Conservation (phyloP, 2,329 filamentous ascomycete species). For the Chrysosporium queenslandicum region DNA sequence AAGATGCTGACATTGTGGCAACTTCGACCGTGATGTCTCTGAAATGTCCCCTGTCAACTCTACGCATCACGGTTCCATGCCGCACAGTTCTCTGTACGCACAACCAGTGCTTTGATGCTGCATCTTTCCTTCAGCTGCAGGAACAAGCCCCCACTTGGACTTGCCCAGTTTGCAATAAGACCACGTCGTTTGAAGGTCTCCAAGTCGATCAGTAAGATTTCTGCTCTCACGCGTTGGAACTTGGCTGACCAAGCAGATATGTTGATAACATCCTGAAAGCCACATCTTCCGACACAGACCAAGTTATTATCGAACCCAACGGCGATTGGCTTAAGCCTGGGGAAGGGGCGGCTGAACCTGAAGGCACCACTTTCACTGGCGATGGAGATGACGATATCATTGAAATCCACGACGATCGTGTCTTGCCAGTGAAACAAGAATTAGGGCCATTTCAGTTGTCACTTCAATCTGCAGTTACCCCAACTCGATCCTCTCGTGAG, state of each 20-base stretch:
- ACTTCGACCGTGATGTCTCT: conserved; percentile 82
- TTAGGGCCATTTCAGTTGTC: conserved; percentile 22
- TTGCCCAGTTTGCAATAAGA: conserved; percentile 88
- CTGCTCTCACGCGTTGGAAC: neutral
- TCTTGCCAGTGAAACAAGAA: conserved; percentile 32
- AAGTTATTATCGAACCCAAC: conserved; percentile 81
- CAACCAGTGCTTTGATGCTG: conserved; percentile 89
- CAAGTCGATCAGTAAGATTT: conserved; percentile 70
- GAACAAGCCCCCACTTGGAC: conserved; percentile 94
- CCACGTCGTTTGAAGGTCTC: conserved; percentile 67
- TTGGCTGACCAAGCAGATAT: conserved; percentile 47
- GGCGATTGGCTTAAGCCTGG: conserved; percentile 59
- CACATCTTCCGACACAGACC: conserved; percentile 61
- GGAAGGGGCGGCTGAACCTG: conserved; percentile 29
- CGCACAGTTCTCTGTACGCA: conserved; percentile 73
- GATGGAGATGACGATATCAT: conserved; percentile 44
- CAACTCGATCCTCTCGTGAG: conserved; percentile 29
- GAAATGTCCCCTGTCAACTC: conserved; percentile 83
- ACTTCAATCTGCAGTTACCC: conserved; percentile 19
- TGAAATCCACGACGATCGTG: conserved; percentile 37
- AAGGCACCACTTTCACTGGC: conserved; percentile 23
- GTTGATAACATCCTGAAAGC: conserved; percentile 74
- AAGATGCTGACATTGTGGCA: conserved; percentile 79
- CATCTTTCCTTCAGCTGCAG: conserved; percentile 83
- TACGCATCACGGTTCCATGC: conserved; percentile 69